Percentiles rank a stretch among this genome's conserved stretches.
Conservation (phyloP, 2,329 filamentous ascomycete genomes). For the Penicillium brasilianum region DNA sequence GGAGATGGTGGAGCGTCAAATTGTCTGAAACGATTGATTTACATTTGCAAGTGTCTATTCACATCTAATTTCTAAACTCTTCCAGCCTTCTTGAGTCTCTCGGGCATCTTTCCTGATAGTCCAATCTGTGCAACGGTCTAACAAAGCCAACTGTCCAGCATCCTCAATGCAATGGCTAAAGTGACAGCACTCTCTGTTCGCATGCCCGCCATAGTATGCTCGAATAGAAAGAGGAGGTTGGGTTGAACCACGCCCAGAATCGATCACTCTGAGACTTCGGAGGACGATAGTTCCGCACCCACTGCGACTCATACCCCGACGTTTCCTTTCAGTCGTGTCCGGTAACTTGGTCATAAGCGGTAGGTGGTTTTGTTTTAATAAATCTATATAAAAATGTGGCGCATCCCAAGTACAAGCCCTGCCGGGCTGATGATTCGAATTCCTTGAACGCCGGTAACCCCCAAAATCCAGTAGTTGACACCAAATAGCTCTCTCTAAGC, state of each 20-base stretch:
- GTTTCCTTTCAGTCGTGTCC: too few species aligned
- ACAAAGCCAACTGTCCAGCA: neutral
- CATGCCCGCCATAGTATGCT: neutral
- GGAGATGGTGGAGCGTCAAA: neutral
- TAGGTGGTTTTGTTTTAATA: conserved; percentile 7
- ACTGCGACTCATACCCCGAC: neutral
- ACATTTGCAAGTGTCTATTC: conserved; percentile 9
- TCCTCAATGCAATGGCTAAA: neutral
- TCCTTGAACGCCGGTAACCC: conserved; percentile 21
- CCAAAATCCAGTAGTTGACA: conserved; percentile 9
- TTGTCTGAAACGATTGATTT: neutral
- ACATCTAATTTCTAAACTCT: conserved; percentile 3
- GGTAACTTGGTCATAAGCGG: neutral
- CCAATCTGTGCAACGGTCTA: neutral
- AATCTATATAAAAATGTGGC: conserved; percentile 4
- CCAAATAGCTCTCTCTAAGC: conserved; percentile 8
- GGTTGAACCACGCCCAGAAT: neutral
- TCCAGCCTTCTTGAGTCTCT: neutral
- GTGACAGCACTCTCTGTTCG: neutral
- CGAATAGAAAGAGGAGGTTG: neutral
- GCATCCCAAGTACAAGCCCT: conserved; percentile 10
- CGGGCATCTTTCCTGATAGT: neutral
- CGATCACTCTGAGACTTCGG: neutral
- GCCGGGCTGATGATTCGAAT: conserved; percentile 16
- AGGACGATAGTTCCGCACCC: neutral